phyloP scores from a whole-genome alignment of 2,329 filamentous ascomycete genomes.

The Coleophoma crateriformis region DNA sequence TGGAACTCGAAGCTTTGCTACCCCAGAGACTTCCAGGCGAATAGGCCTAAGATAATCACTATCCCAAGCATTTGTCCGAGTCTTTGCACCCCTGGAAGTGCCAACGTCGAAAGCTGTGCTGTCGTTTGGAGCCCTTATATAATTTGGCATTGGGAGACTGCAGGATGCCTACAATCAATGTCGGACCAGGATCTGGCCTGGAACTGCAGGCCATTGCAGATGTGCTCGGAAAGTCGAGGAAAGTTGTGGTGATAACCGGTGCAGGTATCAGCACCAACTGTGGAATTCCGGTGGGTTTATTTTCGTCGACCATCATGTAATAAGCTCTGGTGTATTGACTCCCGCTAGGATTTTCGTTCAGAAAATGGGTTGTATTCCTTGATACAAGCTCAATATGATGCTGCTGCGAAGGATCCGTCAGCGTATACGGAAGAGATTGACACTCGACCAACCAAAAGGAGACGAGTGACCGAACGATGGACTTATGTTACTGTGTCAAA shows the following conservation, averaged over 20 bases:
- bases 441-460: conserved; percentile 25
- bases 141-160: not conserved
- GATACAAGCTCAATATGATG: conserved; percentile 63
- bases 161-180: conserved; percentile 25
- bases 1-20: not conserved
- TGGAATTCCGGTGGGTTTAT: conserved; percentile 59
- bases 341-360: conserved; percentile 60
- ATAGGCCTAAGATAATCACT: too few relatives aligned
- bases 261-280: conserved; percentile 73
- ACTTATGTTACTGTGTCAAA: conserved; percentile 21
- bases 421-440: conserved; percentile 26
- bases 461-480: conserved; percentile 19
- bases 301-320: too few relatives aligned
- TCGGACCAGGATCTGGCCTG: conserved; percentile 15
- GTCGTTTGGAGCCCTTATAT: not conserved
- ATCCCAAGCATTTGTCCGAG: too few relatives aligned
- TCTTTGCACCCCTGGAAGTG: not conserved
- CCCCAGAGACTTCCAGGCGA: too few relatives aligned
- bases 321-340: too few relatives aligned
- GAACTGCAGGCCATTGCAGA: conserved; percentile 61
- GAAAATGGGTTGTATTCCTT: conserved; percentile 68
- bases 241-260: conserved; percentile 67
- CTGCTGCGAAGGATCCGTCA: conserved; percentile 34
- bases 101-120: not conserved
- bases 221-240: conserved; percentile 56